Conservation (phyloP, 208 protist species). For the Leishmania major region DNA sequence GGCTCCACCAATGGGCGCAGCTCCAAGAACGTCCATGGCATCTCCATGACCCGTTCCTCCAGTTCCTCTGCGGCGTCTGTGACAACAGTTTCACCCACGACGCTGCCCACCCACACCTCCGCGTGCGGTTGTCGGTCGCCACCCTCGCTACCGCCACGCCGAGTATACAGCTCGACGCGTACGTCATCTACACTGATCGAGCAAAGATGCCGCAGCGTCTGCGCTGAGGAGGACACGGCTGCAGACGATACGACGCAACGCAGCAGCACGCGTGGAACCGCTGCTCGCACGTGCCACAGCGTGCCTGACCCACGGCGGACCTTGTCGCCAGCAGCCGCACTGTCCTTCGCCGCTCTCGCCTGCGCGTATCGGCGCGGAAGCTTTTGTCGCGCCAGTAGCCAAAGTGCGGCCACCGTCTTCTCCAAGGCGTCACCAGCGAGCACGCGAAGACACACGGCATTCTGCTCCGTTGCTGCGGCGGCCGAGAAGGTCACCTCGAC, state of each 20-base stretch:
- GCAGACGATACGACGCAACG: neutral
- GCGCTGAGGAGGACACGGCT: neutral
- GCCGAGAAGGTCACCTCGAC: neutral
- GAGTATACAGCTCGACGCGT: neutral
- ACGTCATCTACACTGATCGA: neutral
- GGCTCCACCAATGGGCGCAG: neutral
- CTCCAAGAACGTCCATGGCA: constrained; percentile 6
- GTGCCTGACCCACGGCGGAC: neutral
- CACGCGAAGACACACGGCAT: neutral
- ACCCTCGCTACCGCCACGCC: neutral
- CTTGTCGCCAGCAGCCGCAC: neutral
- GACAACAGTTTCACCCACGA: constrained; percentile 9
- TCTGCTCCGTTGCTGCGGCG: neutral
- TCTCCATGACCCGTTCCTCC: neutral
- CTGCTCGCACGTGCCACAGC: constrained; percentile 7
- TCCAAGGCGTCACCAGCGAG: constrained; percentile 1
- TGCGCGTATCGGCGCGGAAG: constrained; percentile 6
- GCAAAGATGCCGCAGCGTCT: neutral
- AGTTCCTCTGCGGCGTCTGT: neutral
- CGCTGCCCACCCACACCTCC: neutral
- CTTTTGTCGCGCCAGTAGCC: constrained; percentile 6
- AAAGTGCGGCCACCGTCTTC: constrained; percentile 7
- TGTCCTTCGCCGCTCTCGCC: neutral
- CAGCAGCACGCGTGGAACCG: constrained; percentile 1
- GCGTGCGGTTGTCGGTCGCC: neutral